These are phyloP conservation scores for Aspergillus baeticus DNA, from an alignment of 495 filamentous ascomycete genomes.

Conservation along the genomic window DNA sequence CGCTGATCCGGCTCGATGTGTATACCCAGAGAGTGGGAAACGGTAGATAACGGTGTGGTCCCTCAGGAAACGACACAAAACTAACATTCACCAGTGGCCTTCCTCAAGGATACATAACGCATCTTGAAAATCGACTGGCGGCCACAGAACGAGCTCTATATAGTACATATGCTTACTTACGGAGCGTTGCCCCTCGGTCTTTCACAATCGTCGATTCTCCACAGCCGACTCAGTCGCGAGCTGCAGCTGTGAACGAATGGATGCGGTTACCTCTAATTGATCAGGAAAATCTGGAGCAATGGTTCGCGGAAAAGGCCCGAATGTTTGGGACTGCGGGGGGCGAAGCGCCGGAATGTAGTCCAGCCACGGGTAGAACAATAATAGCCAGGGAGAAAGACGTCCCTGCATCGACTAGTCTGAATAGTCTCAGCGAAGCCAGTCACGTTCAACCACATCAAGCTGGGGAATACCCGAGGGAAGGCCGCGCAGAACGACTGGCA, in stretches of 20 bases:
- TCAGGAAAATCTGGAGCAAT: conserved; percentile 13
- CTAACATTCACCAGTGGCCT: conserved; percentile 18
- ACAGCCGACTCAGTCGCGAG: conserved; percentile 1
- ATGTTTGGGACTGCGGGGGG: conserved; percentile 10
- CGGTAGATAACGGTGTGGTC: conserved; percentile 12
- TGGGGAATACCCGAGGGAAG: conserved; percentile 2
- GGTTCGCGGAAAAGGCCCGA: conserved; percentile 16
- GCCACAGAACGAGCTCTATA: conserved; percentile 24
- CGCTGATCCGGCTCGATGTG: conserved; percentile 17
- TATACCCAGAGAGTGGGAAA: conserved; percentile 27
- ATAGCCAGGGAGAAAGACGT: background rate
- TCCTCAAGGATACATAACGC: conserved; percentile 24
- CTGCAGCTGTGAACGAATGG: conserved; percentile 18
- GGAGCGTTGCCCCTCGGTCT: background rate
- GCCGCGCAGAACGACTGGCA: conserved; percentile 13
- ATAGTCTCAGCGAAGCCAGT: background rate
- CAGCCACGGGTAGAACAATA: background rate
- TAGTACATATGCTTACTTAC: conserved; percentile 14
- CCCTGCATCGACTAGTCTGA: background rate
- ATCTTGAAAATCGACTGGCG: conserved; percentile 23
- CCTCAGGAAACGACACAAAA: background rate
- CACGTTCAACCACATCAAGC: background rate
- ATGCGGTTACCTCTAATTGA: conserved; percentile 13
- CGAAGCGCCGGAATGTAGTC: conserved; percentile 4
- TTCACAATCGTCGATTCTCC: background rate